Base-by-base conservation (phyloP, 306 rosid genomes). In the Styphnolobium japonicum region DNA sequence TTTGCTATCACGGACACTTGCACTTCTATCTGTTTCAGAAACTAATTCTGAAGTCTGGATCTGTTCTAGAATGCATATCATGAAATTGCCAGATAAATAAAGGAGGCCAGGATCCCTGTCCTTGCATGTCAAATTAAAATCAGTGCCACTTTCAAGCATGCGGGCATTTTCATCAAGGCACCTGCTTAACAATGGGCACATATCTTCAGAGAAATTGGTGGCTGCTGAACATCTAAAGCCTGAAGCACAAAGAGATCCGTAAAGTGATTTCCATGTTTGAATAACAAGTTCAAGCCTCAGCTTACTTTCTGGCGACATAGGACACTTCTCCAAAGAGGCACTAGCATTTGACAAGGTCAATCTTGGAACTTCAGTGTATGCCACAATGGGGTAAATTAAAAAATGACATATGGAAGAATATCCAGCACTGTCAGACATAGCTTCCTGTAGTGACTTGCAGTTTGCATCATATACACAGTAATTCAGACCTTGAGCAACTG, bases 261-360 rank as follows among this genome's bases (percentile, higher is more conserved):
- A 90, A 58, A 90, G 89, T 48, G 85, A 78, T 84, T 83, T 90
- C 98, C 98, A 94, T 16, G 77, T 83, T 84, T 89, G 87, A 77
- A 83, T 67, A 70, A 87, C 78, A 52, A 82, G 81, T 43, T 86
- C 92, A 80, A 89, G 85, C 58, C 80, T 78, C 25, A 48, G 69
- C 52, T 82, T 84, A 52, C 73, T 56, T 75, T 68, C 87, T 33
- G 40, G 51, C 29, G 86, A 60, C 80, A 73, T 63, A 68, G 42
- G 72, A 80, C 61, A 36, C 31, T 80, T 63, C 76, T 83, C 85
- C 43, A 39, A 58, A 72, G 85, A 79, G 40, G 63, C 77, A 51
- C 58, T 65, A 60, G 78, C 70, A 46, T 62, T 78, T 77, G 80
- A 74, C 27, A 63, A 69, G 79, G 77, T 71, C 79, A 76, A 68